Evolutionary conservation across 2,329 filamentous ascomycete species (phyloP).

Genomic region (Aureobasidium melanogenum): DNA sequence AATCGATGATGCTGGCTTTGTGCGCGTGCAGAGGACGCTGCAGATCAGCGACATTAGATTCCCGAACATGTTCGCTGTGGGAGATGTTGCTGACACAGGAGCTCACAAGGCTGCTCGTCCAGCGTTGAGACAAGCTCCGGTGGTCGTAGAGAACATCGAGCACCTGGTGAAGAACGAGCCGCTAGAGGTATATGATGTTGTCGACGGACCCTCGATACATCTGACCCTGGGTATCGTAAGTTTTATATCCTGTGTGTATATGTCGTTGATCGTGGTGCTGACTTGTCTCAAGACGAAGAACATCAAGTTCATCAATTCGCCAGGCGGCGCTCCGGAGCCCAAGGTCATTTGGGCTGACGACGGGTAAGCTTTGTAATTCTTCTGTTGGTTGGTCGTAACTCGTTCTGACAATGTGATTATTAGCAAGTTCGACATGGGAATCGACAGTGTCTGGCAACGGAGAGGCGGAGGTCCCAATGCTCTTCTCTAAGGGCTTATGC

Average conservation of each 20-base stretch:
- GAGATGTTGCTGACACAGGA: conserved; percentile 50
- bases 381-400: neutral
- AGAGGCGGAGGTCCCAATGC: conserved; percentile 10
- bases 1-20: conserved; percentile 16
- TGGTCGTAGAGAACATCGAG: conserved; percentile 49
- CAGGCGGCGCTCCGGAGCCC: conserved; percentile 9
- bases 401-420: neutral
- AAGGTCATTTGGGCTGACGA: conserved; percentile 10
- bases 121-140: conserved; percentile 44
- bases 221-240: conserved; percentile 11
- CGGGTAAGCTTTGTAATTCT: conserved; percentile 3
- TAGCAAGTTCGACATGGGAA: conserved; percentile 13
- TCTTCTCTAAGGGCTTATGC: neutral
- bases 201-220: conserved; percentile 6
- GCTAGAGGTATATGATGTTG: conserved; percentile 4
- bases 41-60: conserved; percentile 44
- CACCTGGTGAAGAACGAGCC: conserved; percentile 28
- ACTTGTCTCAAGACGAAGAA: conserved; percentile 8
- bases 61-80: conserved; percentile 52
- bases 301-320: conserved; percentile 11
- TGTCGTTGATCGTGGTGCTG: neutral
- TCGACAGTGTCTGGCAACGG: conserved; percentile 12
- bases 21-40: conserved; percentile 45
- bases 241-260: neutral
- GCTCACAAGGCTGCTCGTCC: conserved; percentile 47